Conservation (phyloP, 768 basidiomycete genomes). For the Suillus bovinus region DNA sequence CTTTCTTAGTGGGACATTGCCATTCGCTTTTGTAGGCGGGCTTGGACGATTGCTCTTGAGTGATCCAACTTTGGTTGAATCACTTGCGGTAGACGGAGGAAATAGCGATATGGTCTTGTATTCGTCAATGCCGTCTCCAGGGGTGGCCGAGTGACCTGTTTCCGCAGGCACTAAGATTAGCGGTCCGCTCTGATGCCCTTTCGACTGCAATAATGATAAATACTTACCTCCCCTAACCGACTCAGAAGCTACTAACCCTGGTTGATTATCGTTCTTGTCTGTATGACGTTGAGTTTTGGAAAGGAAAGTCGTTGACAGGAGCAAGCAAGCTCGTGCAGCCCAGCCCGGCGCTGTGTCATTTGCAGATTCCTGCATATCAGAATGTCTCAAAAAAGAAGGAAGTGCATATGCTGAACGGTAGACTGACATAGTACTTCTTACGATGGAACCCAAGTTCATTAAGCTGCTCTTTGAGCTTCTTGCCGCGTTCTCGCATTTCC, state of each 20-base stretch:
- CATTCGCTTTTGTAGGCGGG: conserved; percentile 1
- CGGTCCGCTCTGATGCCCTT: background rate
- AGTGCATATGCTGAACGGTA: background rate
- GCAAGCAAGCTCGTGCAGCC: conserved; percentile 14
- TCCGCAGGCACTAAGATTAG: background rate
- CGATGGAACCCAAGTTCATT: conserved; percentile 73
- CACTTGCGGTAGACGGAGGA: background rate
- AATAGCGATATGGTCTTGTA: background rate
- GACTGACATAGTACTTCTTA: conserved; percentile 53
- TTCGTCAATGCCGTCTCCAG: background rate
- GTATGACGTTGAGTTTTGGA: conserved; percentile 4
- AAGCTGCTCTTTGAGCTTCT: conserved; percentile 65
- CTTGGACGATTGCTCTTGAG: background rate
- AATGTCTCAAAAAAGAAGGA: background rate
- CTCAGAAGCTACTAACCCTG: conserved; percentile 16
- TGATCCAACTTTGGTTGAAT: background rate
- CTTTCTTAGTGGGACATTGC: background rate
- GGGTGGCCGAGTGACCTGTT: background rate
- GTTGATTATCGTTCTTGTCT: background rate
- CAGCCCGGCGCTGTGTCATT: conserved; percentile 9
- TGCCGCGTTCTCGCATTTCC: conserved; percentile 51
- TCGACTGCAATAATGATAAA: background rate
- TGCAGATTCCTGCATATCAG: conserved; percentile 8
- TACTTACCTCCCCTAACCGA: conserved; percentile 12
- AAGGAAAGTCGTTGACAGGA: conserved; percentile 10